Base-by-base conservation (phyloP, 495 filamentous ascomycete genomes). In the Neurospora sp. region DNA sequence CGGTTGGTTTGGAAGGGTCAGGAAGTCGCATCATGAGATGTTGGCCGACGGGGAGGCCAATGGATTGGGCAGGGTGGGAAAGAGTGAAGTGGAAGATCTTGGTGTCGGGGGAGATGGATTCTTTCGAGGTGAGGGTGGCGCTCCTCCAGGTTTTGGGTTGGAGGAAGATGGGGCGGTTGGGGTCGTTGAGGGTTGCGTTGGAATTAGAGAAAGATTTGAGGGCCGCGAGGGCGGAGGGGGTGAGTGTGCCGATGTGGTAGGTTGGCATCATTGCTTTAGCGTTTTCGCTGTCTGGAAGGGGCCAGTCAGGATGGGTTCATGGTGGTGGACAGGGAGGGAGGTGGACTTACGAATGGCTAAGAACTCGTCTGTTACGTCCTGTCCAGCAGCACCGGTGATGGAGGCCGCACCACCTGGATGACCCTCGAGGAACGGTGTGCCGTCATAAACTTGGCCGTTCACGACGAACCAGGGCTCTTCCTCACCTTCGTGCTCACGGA, bases 291-390 rank as follows among this genome's bases (percentile, higher is more conserved):
- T 97, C 93, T 96, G 78, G 70, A 66, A 11, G 22, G 69, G 37
- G 59, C 75, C 72, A 78, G 69, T 68, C 1, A 12, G 9, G 42
- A 35, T 20, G 12, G 44, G 3, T 59, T 61, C 37, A 48, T 71
- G 48, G 10, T 9, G 69, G 5, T n/a, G n/a, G 59, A 27, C 42
- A 44, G 46, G 69, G 20, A 66, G 44, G 59, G 20, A 66, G 44
- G 59, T 37, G 44, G 2, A 85, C 92, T 87, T 88, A 94, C 93
- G 95, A 74, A 98, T 98, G 31, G 92, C 93, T 82, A 97, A 88
- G 79, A 98, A 98, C 76, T 98, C 95, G 75, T 98, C 95, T 0
- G 91, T 92, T n/a, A 86, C 89, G 83, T 98, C 94, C 73, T 92
- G 84, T 3, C 92, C 94, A 22, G 94, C 95, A 3, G 91, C 93